phyloP scores from a whole-genome alignment of 1,284 basidiomycete species.

The Rhodotorula sp. region DNA sequence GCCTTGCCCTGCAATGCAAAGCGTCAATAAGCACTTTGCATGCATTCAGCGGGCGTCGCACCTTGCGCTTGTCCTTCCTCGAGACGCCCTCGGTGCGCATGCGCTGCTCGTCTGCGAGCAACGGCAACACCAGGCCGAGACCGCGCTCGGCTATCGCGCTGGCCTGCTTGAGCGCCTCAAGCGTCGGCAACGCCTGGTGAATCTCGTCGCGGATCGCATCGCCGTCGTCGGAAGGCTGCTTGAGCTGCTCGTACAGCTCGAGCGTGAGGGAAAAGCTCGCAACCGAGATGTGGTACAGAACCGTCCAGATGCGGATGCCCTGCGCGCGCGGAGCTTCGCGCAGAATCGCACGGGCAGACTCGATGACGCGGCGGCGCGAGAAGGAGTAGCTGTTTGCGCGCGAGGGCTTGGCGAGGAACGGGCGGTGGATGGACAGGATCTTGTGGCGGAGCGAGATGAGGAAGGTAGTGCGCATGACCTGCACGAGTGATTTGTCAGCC shows the following conservation, averaged over 20 bases:
- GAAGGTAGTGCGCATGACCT: constrained; percentile 31
- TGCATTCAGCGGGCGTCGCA: neutral
- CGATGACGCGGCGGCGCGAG: constrained; percentile 36
- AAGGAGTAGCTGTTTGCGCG: constrained; percentile 33
- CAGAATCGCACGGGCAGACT: constrained; percentile 33
- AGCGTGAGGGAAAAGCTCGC: constrained; percentile 36
- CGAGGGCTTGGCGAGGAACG: constrained; percentile 34
- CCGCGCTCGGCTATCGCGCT: constrained; percentile 37
- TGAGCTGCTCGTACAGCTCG: constrained; percentile 39
- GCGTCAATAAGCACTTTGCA: neutral
- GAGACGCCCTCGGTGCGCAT: constrained; percentile 26
- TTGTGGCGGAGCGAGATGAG: constrained; percentile 38
- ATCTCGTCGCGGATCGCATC: constrained; percentile 35
- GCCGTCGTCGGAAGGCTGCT: constrained; percentile 22
- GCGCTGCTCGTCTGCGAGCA: constrained; percentile 35
- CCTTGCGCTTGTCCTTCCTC: constrained; percentile 22
- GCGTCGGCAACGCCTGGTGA: constrained; percentile 20
- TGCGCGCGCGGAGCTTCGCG: constrained; percentile 25
- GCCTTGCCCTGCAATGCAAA: constrained; percentile 1
- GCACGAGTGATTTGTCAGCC: neutral
- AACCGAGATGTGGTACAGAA: constrained; percentile 20
- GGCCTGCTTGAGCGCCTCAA: constrained; percentile 25
- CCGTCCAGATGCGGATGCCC: constrained; percentile 31
- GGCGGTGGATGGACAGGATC: constrained; percentile 39
- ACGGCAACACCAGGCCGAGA: constrained; percentile 29